Conservation (phyloP, 768 basidiomycete genomes). For the Russula vinacea region DNA sequence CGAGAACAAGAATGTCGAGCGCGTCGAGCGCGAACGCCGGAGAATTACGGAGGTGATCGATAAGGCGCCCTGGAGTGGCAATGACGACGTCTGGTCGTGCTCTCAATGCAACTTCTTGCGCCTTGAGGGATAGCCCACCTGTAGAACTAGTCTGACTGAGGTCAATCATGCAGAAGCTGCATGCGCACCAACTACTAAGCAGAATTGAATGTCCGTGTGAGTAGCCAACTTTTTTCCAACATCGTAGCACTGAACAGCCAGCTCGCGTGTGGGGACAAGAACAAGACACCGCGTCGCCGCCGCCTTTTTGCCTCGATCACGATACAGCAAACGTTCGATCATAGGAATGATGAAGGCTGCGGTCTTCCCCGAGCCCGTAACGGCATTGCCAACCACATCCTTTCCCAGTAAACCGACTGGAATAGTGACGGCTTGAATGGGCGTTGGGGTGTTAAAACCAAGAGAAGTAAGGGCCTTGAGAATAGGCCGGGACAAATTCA, state of each 20-base stretch:
- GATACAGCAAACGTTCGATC: conserved; percentile 86
- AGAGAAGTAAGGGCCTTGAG: conserved; percentile 86
- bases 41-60: conserved; percentile 96
- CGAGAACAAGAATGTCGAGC: conserved; percentile 89
- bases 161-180: conserved; percentile 7
- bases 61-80: conserved; percentile 88
- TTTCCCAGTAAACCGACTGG: conserved; percentile 92
- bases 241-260: conserved; percentile 94
- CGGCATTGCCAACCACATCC: conserved; percentile 92
- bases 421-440: conserved; percentile 92
- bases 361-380: conserved; percentile 98
- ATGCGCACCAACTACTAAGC: conserved; percentile 78
- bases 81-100: conserved; percentile 91
- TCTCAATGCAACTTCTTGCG: conserved; percentile 83
- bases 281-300: conserved; percentile 88
- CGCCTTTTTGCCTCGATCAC: conserved; percentile 84
- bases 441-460: conserved; percentile 81
- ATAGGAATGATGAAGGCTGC: conserved; percentile 96
- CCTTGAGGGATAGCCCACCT: conserved; percentile 92
- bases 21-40: conserved; percentile 89
- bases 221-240: conserved; percentile 82
- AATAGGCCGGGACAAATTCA: conserved; percentile 94
- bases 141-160: conserved; percentile 22
- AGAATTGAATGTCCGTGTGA: conserved; percentile 87
- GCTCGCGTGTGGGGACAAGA: conserved; percentile 90